Percentiles rank a stretch among this genome's conserved stretches.
Conservation (phyloP, 345 rosid species). For the Reutealis trisperma region DNA sequence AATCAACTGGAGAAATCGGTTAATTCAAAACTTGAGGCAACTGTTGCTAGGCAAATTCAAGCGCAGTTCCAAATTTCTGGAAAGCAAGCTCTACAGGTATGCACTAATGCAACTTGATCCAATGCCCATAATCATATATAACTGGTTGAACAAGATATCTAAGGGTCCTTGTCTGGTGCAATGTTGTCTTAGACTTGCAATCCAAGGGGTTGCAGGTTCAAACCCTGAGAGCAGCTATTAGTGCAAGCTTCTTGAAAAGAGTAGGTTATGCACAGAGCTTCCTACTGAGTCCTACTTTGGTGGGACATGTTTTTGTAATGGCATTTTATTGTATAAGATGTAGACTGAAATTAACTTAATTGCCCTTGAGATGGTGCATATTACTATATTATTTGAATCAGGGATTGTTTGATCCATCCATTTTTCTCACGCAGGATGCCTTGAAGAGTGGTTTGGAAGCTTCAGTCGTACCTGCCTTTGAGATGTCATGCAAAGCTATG, state of each 20-base stretch:
- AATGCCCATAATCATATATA: background rate
- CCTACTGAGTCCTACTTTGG: background rate
- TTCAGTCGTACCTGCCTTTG: slow-evolving; percentile 85
- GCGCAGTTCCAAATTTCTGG: slow-evolving; percentile 94
- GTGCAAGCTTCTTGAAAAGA: background rate
- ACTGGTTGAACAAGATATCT: slow-evolving; percentile 3
- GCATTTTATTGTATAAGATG: background rate
- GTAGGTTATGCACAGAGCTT: background rate
- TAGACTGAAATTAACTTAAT: background rate
- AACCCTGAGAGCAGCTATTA: slow-evolving; percentile 1
- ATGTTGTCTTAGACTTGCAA: background rate
- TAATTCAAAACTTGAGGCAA: slow-evolving; percentile 74
- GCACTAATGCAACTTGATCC: slow-evolving; percentile 12
- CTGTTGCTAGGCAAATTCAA: slow-evolving; percentile 81
- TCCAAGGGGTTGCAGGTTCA: background rate
- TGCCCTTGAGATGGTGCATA: background rate
- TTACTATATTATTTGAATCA: slow-evolving; percentile 19
- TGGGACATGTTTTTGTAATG: background rate
- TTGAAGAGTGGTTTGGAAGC: slow-evolving; percentile 70
- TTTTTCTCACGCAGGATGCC: slow-evolving; percentile 52
- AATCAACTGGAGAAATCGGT: slow-evolving; percentile 85
- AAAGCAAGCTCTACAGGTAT: slow-evolving; percentile 90
- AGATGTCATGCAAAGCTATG: slow-evolving; percentile 84
- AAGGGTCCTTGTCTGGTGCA: background rate
- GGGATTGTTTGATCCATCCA: slow-evolving; percentile 2